Conservation (phyloP, 202 grass and related monocot genomes). For the Digitaria exilis region DNA sequence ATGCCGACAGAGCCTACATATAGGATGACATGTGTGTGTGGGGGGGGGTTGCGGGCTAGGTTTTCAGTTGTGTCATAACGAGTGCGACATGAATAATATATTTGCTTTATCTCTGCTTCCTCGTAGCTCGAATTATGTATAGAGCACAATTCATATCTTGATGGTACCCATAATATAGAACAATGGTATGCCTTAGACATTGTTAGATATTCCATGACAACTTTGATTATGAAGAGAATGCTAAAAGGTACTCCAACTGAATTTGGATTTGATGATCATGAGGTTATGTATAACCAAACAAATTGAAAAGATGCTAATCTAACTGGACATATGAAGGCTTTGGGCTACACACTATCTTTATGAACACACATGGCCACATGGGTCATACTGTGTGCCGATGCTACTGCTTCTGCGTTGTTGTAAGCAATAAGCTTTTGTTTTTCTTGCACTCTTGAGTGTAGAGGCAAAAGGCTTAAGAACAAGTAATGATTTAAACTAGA, state of each 20-base stretch:
- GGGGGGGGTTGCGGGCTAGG: neutral
- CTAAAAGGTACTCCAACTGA: neutral
- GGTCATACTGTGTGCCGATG: neutral
- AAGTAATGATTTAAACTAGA: neutral
- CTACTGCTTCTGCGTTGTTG: neutral
- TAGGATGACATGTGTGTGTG: neutral
- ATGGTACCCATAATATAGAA: neutral
- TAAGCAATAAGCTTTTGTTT: neutral
- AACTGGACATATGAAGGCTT: neutral
- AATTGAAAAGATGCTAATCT: neutral
- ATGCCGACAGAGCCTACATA: neutral
- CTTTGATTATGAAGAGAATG: neutral
- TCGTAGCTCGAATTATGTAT: neutral
- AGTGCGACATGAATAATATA: neutral
- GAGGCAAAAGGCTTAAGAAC: neutral
- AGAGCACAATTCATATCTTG: neutral
- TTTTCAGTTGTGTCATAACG: neutral
- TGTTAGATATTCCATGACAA: neutral
- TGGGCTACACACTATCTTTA: neutral
- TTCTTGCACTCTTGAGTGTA: constrained; percentile 28
- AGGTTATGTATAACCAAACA: neutral
- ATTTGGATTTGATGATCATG: neutral
- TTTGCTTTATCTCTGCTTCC: neutral
- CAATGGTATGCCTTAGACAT: neutral
- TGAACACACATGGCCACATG: neutral